These are phyloP conservation scores for Penstemon eatonii DNA, from an alignment of 257 asterid genomes.

Conservation along the genomic window DNA sequence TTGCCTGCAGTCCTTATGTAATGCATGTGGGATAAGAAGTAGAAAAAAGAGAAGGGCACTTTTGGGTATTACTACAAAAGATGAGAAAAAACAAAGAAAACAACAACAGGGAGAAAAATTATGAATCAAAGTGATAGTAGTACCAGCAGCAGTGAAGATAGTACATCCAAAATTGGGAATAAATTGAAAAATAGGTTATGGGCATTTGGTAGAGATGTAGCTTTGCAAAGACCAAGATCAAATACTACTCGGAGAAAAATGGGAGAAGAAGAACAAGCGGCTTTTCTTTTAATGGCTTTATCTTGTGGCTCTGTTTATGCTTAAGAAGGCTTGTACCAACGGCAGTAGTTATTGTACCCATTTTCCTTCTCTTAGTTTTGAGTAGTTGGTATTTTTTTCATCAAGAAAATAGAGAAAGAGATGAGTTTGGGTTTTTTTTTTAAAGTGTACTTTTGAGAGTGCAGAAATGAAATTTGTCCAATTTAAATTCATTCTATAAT, in stretches of 20 bases:
- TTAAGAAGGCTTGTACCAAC: constrained; percentile 35
- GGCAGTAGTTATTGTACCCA: constrained; percentile 34
- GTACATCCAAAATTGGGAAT: constrained; percentile 38
- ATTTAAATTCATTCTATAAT: constrained; percentile 9
- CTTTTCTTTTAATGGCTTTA: constrained; percentile 76
- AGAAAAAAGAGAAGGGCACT: constrained; percentile 88
- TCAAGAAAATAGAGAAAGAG: constrained; percentile 5
- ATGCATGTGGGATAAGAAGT: constrained; percentile 97
- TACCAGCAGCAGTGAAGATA: constrained; percentile 60
- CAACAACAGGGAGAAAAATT: constrained; percentile 13
- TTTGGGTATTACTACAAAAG: constrained; percentile 56
- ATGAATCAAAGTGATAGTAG: constrained; percentile 27
- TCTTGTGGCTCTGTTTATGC: constrained; percentile 93
- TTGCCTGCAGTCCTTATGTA: constrained; percentile 76
- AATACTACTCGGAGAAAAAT: constrained; percentile 58
- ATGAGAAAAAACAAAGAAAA: constrained; percentile 70
- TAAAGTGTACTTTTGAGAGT: constrained; percentile 29
- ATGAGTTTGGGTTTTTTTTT: constrained; percentile 29
- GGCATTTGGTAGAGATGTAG: constrained; percentile 67
- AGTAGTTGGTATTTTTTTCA: background rate
- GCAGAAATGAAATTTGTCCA: constrained; percentile 29
- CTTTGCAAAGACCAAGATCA: constrained; percentile 79
- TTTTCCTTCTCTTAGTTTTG: too few species aligned
- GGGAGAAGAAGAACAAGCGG: constrained; percentile 93
- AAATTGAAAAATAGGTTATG: constrained; percentile 49